Evolutionary conservation across 2,329 filamentous ascomycete genomes (phyloP), one percentile per base, ranked within the genome.

Genomic region (Ophiostoma perfectum): DNA sequence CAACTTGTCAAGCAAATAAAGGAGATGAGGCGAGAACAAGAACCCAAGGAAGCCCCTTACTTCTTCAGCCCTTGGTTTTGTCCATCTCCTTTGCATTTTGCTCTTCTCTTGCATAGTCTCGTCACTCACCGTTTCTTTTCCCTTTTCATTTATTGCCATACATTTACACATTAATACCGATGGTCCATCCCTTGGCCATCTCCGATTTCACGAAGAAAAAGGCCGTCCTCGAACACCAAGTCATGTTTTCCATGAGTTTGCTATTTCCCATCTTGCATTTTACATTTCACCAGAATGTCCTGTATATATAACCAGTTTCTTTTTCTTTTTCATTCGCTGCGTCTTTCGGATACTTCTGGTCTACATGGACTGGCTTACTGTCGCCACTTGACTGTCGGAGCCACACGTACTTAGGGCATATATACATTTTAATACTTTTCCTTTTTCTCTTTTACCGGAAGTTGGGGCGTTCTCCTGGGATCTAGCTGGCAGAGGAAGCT

Each of bases 301-400:
- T 69, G 65, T 69, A 69, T 60, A 69, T 70, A 69, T 70, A 70
- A 7, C 14, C 47, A 27, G 18, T 65, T 36, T 12, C 11, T 45
- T 18, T 63, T 63, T 12, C 3, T 39, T 44, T 4, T 65, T 49
- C 36, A 38, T 63, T 38, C 39, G 1, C 60, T 42, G 12, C 58
- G 9, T 62, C 55, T 39, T n/a, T 62, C 38, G 45, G 41, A 18
- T 9, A 9, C 38, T 60, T n/a, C 8, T 62, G 36, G 58, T n/a
- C 41, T 39, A 60, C 36, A n/a, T 27, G 4, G 27, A 60, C 49
- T 38, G 38, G 58, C 58, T 18, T 16, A 62, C 38, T 42, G 12
- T 11, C 58, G 27, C 11, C 49, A 55, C 52, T 58, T 14, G 14
- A 6, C 36, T 63, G 58, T 9, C 58, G 58, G 18, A n/a, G 38